Base-by-base conservation (phyloP, 2,329 filamentous ascomycete genomes). In the Fusarium buharicum region DNA sequence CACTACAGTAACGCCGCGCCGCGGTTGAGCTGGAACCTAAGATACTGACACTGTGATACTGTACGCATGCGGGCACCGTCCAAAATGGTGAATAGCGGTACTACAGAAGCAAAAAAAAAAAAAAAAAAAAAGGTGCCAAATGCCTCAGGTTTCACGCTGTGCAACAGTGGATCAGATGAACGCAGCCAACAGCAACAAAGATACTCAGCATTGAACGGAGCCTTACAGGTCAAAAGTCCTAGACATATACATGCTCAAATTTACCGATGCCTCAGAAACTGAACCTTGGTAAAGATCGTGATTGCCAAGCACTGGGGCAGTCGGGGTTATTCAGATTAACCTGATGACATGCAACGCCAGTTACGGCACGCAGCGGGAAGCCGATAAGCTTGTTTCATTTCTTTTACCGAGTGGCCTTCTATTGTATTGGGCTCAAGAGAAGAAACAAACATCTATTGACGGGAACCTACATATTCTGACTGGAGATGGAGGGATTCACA, bases 301-400 rank as follows among this genome's bases (percentile, higher is more conserved):
- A 49, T 47, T 62, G 57, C 62, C 53, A 65, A 66, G 62, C 56
- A 47, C 40, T 27, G 20, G 47, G 16, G 47, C 13, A 16, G 17
- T 41, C 37, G 38, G 53, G 40, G 33, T 46, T 48, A 22, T 36
- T 59, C 41, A 59, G 44, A 54, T 46, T 28, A 10, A 24, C 14
- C 33, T 47, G 39, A 38, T 61, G 39, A 48, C 41, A 50, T 18
- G 22, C 41, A 28, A 37, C 27, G 43, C 52, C 45, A n/a, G 16
- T 31, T 24, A 47, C 48, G 48, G 49, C 38, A 17, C 33, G 30
- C 46, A 59, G 59, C 62, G 62, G 62, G 57, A 63, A 59, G 49
- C 43, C 41, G 53, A 66, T 65, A 65, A 65, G 62, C 62, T 65
- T 65, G 62, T 65, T 66, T 63, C 34, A 39, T 58, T 14, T 53